These are phyloP conservation scores for Aspergillus panamensis DNA, from an alignment of 495 filamentous ascomycete genomes.

Conservation along the genomic window DNA sequence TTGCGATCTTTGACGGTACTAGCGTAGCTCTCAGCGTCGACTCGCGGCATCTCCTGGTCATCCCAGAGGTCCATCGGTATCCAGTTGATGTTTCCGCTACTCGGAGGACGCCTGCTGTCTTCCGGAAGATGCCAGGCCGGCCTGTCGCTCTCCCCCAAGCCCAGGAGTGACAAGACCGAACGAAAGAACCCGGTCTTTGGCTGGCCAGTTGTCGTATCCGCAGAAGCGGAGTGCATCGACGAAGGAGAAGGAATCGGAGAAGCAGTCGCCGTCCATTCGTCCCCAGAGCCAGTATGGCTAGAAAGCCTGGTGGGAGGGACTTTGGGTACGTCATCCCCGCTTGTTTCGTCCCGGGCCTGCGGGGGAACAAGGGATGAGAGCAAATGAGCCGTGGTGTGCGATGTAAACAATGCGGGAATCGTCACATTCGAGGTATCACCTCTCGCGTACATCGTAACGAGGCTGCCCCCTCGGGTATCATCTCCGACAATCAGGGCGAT, in stretches of 20 bases:
- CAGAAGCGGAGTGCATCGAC: slow-evolving; percentile 24
- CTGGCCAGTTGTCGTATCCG: slow-evolving; percentile 17
- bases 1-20: slow-evolving; percentile 17
- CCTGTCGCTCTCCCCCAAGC: slow-evolving; percentile 38
- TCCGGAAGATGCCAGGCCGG: slow-evolving; percentile 26
- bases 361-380: slow-evolving; percentile 83
- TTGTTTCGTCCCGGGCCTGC: slow-evolving; percentile 55
- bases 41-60: slow-evolving; percentile 44
- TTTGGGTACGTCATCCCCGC: slow-evolving; percentile 45
- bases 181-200: slow-evolving; percentile 52
- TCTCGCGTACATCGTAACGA: slow-evolving; percentile 95
- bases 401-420: slow-evolving; percentile 92
- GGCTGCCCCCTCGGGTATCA: slow-evolving; percentile 73
- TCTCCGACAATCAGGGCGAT: slow-evolving; percentile 92
- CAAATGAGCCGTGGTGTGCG: slow-evolving; percentile 88
- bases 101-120: slow-evolving; percentile 70
- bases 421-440: slow-evolving; percentile 93
- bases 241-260: slow-evolving; percentile 26
- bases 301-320: slow-evolving; percentile 23
- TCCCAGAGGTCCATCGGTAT: slow-evolving; percentile 65
- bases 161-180: slow-evolving; percentile 51
- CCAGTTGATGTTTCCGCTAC: slow-evolving; percentile 80
- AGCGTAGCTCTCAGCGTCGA: slow-evolving; percentile 3
- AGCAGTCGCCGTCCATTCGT: slow-evolving; percentile 28
- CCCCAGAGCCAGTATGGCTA: slow-evolving; percentile 22